Evolutionary conservation across 2,329 filamentous ascomycete genomes (phyloP).

Genomic region (Colletotrichum scovillei): DNA sequence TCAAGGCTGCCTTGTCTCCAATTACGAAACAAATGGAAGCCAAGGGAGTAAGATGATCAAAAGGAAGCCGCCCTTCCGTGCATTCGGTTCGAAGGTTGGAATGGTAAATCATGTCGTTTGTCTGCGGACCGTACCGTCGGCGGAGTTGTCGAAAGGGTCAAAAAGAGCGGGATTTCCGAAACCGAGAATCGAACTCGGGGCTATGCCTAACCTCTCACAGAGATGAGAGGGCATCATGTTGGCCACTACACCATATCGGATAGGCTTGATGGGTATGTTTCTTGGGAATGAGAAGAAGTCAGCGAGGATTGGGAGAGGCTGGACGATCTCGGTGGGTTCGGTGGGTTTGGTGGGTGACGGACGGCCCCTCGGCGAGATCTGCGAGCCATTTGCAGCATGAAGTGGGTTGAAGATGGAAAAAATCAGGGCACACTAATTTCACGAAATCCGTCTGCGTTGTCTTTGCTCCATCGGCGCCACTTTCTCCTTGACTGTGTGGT

Average conservation of each 20-base stretch:
- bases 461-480: background rate
- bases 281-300: background rate
- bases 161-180: conserved; percentile 1
- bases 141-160: background rate
- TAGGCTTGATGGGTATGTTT: fast-evolving
- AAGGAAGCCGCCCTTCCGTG: too few relatives aligned
- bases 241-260: conserved; percentile 35
- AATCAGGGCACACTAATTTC: background rate
- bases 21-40: too few relatives aligned
- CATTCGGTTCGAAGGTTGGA: too few relatives aligned
- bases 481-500: background rate
- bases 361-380: background rate
- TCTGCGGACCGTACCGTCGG: too few relatives aligned
- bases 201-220: conserved; percentile 26
- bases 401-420: background rate
- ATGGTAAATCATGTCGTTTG: too few relatives aligned
- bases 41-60: too few relatives aligned
- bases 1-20: too few relatives aligned
- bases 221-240: conserved; percentile 32
- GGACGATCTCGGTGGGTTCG: background rate
- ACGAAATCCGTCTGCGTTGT: background rate
- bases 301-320: too few relatives aligned
- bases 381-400: background rate
- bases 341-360: background rate
- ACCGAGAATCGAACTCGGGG: conserved; percentile 34